Evolutionary conservation across 371 early-diverging fungal genomes (phyloP), one percentile per base, ranked within the genome.

Genomic region (Mucor mucedo): DNA sequence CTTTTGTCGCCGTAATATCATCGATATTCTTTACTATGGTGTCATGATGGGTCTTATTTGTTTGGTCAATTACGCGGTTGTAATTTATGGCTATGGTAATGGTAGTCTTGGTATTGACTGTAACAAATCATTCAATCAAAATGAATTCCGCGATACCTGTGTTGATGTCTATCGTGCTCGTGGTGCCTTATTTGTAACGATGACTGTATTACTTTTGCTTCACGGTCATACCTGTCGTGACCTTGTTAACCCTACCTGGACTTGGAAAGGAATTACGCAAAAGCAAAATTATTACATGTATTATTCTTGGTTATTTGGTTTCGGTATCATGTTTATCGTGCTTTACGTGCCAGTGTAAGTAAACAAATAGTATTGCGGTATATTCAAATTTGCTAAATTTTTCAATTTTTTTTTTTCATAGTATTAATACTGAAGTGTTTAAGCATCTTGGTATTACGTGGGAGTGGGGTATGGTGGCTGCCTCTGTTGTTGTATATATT

Each of bases 11-110:
- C 86, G 89, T 62, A 85, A 91, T 27, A 66, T 89, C 28, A 55
- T 76, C 44, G 93, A 92, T 76, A 86, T 94, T 56, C 49, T 89
- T 21, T 79, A 85, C 56, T 93, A 94, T 69, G 95, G 94, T 41
- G 29, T 89, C 41, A 63, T 88, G 58, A 84, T 89, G 67, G 90
- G 87, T 28, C 60, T 74, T 5, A 78, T 95, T 41, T 79, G 90
- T 16, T 77, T 92, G 30, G 63, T 77, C 21, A 83, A 91, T 63
- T 93, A 92, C 69, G 80, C 82, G 58, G 66, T 88, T 14, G 87
- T 88, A 9, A 74, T 91, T 48, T 85, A 77, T 65, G 87, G 76
- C 9, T 84, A 79, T 60, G 74, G 72, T 33, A 29, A 38, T 32
- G 89, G 87, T 21, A 58, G 85, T 33, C 75, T 88, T 38, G 90